Evolutionary conservation across 345 rosid species (phyloP), one percentile per base, ranked within the genome.

Genomic region (Passiflora organensis): DNA sequence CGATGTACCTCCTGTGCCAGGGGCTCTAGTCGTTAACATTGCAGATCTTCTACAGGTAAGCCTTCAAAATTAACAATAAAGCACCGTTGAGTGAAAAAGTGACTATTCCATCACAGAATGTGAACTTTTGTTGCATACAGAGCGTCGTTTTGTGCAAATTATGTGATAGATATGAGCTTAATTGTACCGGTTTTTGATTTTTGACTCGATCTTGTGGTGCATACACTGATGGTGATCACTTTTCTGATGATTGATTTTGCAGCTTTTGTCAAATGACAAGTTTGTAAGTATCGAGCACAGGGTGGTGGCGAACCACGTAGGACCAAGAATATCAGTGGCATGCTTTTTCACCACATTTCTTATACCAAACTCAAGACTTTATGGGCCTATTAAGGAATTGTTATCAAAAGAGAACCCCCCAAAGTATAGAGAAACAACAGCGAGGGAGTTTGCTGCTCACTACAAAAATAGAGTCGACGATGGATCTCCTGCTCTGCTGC

Each of bases 201-300:
- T 18, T 36, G 6, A 14, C 25, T 13, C 14, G 17, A n/a, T 32
- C n/a, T n/a, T 32, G 2, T n/a, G 20, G 39, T 13, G 32, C n/a
- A n/a, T n/a, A n/a, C n/a, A n/a, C n/a, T n/a, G n/a, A n/a, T n/a
- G n/a, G n/a, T n/a, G n/a, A n/a, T n/a, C n/a, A n/a, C 42, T 46
- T 10, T 13, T 58, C 8, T 36, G n/a, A n/a, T n/a, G n/a, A n/a
- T n/a, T 13, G 37, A 10, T 55, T 22, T 38, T 43, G 17, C 69
- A 79, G 86, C 68, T 81, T 9, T 45, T 75, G 23, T 55, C 87
- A 13, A 84, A 84, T 22, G 81, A 70, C 60, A 67, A 59, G 62
- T 75, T 78, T 43, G 67, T 43, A 63, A 79, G 81, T 43, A 65
- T 55, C 1, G 79, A 77, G 47, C 86, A 84, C 32, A 76, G 73